phyloP scores from a whole-genome alignment of 306 rosid genomes.

The Castanopsis chinensis region DNA sequence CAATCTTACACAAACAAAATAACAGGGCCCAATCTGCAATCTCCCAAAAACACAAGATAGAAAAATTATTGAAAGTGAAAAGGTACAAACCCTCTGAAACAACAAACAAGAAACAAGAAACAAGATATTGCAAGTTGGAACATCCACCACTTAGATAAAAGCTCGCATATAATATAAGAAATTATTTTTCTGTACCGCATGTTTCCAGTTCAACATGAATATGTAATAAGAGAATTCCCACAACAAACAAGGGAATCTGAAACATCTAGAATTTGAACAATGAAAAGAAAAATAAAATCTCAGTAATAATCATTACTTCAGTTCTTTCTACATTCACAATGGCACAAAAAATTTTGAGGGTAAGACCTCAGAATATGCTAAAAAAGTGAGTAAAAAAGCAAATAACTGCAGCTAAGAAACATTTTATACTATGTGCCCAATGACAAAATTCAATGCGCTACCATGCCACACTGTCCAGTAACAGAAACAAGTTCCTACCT shows the following conservation, averaged over 20 bases:
- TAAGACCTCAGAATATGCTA: constrained; percentile 56
- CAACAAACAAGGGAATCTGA: constrained; percentile 12
- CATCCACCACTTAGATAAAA: constrained; percentile 7
- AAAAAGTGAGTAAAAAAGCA: constrained; percentile 12
- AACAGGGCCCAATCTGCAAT: background rate
- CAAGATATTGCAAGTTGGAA: background rate
- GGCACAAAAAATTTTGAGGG: constrained; percentile 39
- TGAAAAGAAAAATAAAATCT: constrained; percentile 1
- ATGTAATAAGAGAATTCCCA: constrained; percentile 11
- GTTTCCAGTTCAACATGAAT: constrained; percentile 41
- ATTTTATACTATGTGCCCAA: constrained; percentile 43
- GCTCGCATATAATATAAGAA: background rate
- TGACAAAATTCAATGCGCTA: constrained; percentile 40
- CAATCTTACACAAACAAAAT: too few species aligned
- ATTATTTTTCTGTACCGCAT: constrained; percentile 38
- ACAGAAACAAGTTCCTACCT: constrained; percentile 52
- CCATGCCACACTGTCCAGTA: constrained; percentile 54
- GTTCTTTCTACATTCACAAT: constrained; percentile 62
- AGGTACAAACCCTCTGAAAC: background rate
- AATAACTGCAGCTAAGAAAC: constrained; percentile 44
- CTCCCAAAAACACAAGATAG: background rate
- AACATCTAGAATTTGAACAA: constrained; percentile 40
- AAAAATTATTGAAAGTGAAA: background rate
- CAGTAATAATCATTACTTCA: constrained; percentile 39
- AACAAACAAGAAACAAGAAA: background rate